Evolutionary conservation across 192 early-diverging fungal genomes (phyloP), one percentile per base, ranked within the genome.

Genomic region (Geosiphon pyriformis): DNA sequence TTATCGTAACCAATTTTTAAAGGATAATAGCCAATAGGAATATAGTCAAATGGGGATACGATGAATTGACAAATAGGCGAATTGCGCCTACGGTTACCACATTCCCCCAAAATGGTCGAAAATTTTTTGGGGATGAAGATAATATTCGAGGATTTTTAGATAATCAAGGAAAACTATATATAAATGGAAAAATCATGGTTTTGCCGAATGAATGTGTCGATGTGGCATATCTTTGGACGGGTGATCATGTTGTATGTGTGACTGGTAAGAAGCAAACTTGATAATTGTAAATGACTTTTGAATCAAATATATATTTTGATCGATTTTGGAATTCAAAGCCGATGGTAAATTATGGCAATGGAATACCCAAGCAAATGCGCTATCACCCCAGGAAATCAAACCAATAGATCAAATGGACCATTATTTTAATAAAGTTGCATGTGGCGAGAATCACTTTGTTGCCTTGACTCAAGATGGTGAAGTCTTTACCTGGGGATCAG

Each of bases 401-500:
- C n/a, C n/a, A 42, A 10, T 42, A 42, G 15, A 42, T n/a, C 22
- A 1, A 12, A 48, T 61, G 4, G 27, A 62, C 6, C 7, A 25
- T 29, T 48, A 46, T 62, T 64, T 64, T n/a, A 52, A 12, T 20
- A 64, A 51, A 23, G 49, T 64, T 23, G 47, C 20, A 27, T 64
- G 48, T 52, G 76, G 76, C 27, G 76, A 77, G 23, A 70, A 67
- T 10, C 76, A 77, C 52, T 63, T 70, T 25, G 32, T 77, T 7
- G 69, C 71, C 4, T 49, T 74, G 0, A 65, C 61, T 3, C 11
- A 1, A 12, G 34, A 71, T 30, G 72, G 76, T 0, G 62, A 67
- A 31, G 63, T 77, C 1, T 74, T 67, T 46, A 74, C 69, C 35
- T 77, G 76, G 72, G 76, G 76, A n/a, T 69, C 69, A 11, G 70